phyloP scores from a whole-genome alignment of 1,139 yeast genomes.

The Fermentozyma sake region DNA sequence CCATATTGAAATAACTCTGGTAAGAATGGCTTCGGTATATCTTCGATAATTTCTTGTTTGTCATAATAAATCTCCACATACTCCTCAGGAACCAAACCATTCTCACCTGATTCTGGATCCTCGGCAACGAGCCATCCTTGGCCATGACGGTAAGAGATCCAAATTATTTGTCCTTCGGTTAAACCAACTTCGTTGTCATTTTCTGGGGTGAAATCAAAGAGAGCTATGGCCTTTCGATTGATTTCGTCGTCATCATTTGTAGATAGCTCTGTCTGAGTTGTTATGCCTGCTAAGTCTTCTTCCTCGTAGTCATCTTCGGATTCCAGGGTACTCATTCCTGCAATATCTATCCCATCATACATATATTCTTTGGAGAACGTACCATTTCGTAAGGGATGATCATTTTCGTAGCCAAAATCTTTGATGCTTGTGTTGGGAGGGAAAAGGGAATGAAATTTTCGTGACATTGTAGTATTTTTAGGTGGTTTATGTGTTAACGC shows the following conservation, averaged over 20 bases:
- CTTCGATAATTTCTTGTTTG: conserved; percentile 26
- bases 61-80: conserved; percentile 60
- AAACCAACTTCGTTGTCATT: conserved; percentile 87
- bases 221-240: conserved; percentile 66
- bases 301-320: conserved; percentile 14
- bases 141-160: conserved; percentile 89
- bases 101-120: conserved; percentile 70
- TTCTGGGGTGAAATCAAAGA: conserved; percentile 88
- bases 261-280: conserved; percentile 1
- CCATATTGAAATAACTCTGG: conserved; percentile 34
- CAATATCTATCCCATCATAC: conserved; percentile 11
- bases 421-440: conserved; percentile 45
- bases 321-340: conserved; percentile 12
- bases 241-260: conserved; percentile 29
- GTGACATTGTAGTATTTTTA: too few species aligned
- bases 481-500: too few species aligned
- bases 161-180: conserved; percentile 75
- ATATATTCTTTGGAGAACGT: conserved; percentile 14
- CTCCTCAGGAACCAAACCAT: conserved; percentile 95
- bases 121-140: conserved; percentile 98
- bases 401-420: conserved; percentile 73
- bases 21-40: conserved; percentile 44
- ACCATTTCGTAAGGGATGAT: conserved; percentile 68
- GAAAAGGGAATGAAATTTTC: too few species aligned
- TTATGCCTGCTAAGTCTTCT: conserved; percentile 4